A percentile compares a stretch with the other conserved stretches of the same genome.
Evolutionary conservation across 805 yeast species (phyloP).

Genomic region (Saccharomycopsis selenospora): DNA sequence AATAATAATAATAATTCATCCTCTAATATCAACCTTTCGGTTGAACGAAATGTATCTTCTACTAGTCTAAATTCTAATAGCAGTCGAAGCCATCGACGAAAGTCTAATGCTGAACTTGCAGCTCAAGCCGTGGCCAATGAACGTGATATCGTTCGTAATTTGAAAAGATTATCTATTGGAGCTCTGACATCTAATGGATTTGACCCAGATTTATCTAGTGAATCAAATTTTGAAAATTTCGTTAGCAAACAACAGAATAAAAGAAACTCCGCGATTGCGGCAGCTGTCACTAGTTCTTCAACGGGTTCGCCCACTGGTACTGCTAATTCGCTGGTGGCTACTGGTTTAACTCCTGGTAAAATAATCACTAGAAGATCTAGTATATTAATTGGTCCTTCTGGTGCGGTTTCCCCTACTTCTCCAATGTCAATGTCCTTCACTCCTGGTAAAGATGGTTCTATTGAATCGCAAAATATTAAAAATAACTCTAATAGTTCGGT

Average conservation of each 20-base stretch:
- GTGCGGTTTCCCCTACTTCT: background rate
- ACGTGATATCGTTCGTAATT: conserved; percentile 61
- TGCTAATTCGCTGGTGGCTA: background rate
- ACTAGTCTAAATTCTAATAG: background rate
- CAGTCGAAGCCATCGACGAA: conserved; percentile 23
- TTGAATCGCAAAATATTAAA: background rate
- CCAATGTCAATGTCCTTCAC: conserved; percentile 1
- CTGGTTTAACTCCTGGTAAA: background rate
- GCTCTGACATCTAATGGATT: conserved; percentile 35
- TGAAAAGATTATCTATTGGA: conserved; percentile 70
- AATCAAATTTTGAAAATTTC: conserved; percentile 24
- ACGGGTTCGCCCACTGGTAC: background rate
- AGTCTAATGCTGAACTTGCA: conserved; percentile 48
- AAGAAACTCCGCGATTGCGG: background rate
- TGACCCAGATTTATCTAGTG: conserved; percentile 66
- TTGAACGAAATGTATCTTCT: background rate
- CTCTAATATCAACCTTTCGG: too few relatives aligned
- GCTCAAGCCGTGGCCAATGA: conserved; percentile 74
- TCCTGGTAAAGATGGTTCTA: background rate
- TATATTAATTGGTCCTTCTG: background rate
- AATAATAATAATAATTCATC: too few relatives aligned
- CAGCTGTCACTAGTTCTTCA: too few relatives aligned
- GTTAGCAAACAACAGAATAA: conserved; percentile 19
- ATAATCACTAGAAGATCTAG: conserved; percentile 7
- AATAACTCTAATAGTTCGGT: background rate